These are phyloP conservation scores for Quercus gilva DNA, from an alignment of 306 rosid genomes.

Conservation along the genomic window DNA sequence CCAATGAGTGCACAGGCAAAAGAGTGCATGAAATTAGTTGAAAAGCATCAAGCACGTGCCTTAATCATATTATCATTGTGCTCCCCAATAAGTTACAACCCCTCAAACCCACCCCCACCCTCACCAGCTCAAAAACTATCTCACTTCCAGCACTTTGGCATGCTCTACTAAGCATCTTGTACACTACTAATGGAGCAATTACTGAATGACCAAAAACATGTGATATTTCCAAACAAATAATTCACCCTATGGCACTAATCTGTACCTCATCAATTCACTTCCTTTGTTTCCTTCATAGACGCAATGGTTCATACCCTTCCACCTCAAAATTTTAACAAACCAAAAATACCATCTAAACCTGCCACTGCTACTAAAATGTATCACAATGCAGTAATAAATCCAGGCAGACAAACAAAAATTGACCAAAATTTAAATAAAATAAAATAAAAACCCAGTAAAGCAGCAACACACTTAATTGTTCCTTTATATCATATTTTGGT, in stretches of 20 bases:
- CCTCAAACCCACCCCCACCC: too few species aligned
- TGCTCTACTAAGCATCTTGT: background rate
- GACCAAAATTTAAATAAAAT: background rate
- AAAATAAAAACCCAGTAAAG: background rate
- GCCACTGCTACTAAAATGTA: background rate
- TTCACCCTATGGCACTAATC: background rate
- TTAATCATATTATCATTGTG: background rate
- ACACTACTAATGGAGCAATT: background rate
- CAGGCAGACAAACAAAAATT: background rate
- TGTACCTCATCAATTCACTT: background rate
- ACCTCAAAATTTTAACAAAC: background rate
- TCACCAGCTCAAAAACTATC: background rate
- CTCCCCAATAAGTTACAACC: background rate
- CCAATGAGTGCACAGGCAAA: background rate
- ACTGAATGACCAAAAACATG: background rate
- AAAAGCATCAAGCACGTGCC: background rate
- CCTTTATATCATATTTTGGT: background rate
- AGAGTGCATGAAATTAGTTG: background rate
- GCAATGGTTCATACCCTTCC: background rate
- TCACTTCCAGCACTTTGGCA: background rate
- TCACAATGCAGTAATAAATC: background rate
- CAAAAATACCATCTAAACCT: background rate
- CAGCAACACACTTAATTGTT: background rate
- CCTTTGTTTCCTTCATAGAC: background rate
- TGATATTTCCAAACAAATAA: background rate